Percentiles rank a stretch among this genome's conserved stretches.
Conservation (phyloP, 1,284 basidiomycete species). For the Trametes versicolor region DNA sequence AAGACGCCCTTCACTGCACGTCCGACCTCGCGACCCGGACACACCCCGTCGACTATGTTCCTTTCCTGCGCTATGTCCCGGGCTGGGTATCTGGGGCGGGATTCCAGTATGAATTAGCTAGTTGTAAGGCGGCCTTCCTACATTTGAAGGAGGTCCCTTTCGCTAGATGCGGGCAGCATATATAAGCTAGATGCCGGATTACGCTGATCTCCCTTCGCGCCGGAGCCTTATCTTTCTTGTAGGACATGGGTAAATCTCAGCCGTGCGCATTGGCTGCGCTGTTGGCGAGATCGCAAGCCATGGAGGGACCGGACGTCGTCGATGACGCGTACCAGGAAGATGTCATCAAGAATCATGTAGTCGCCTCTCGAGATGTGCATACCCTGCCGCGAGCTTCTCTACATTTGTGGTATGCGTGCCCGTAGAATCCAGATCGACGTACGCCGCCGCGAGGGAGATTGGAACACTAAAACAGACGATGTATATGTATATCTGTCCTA, state of each 20-base stretch:
- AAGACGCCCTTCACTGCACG: constrained; percentile 12
- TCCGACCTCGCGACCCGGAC: constrained; percentile 8
- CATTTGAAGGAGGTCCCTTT: neutral
- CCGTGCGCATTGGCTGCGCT: constrained; percentile 1
- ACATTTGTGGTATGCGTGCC: too few species aligned
- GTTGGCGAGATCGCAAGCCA: neutral
- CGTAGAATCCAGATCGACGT: too few species aligned
- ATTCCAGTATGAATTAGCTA: neutral
- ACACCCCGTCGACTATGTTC: constrained; percentile 25
- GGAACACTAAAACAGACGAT: too few species aligned
- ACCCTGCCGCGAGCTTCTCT: too few species aligned
- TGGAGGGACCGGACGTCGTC: neutral
- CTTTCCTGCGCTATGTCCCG: constrained; percentile 26
- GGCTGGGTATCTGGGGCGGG: constrained; percentile 26
- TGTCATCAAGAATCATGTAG: constrained; percentile 22
- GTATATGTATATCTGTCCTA: too few species aligned
- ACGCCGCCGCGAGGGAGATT: too few species aligned
- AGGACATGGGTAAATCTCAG: neutral
- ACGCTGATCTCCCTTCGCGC: too few species aligned
- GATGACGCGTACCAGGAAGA: constrained; percentile 16
- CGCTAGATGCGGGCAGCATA: constrained; percentile 1
- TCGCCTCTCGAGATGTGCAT: too few species aligned
- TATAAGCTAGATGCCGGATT: constrained; percentile 6
- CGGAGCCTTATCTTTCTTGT: neutral
- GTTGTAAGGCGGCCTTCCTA: neutral